Conservation (phyloP, 1,139 yeast species). For the Scheffersomyces lignicola region DNA sequence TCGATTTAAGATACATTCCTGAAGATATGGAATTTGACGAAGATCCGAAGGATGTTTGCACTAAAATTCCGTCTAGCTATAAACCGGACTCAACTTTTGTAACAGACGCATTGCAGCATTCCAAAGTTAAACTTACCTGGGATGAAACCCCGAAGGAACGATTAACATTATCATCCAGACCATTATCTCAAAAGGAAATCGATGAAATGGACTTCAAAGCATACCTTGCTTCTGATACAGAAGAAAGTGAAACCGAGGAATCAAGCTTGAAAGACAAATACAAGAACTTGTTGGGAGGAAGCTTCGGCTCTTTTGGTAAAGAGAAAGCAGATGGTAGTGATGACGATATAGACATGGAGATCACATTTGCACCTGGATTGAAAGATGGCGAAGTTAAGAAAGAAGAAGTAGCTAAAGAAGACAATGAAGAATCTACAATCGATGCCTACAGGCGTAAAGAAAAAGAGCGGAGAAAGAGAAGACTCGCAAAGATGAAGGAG, state of each 20-base stretch:
- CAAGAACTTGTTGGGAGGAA: slow-evolving; percentile 57
- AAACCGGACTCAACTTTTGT: slow-evolving; percentile 78
- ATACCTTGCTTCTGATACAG: slow-evolving; percentile 88
- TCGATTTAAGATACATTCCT: slow-evolving; percentile 90
- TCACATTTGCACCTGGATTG: slow-evolving; percentile 90
- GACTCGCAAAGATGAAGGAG: slow-evolving; percentile 73
- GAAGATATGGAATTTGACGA: slow-evolving; percentile 86
- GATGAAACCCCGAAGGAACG: slow-evolving; percentile 97
- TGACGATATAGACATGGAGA: slow-evolving; percentile 87
- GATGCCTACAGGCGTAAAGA: slow-evolving; percentile 85
- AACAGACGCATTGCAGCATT: slow-evolving; percentile 91
- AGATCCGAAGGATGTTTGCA: slow-evolving; percentile 71
- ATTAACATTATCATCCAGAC: slow-evolving; percentile 71
- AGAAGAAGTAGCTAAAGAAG: slow-evolving; percentile 28
- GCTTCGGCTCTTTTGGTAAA: slow-evolving; percentile 34
- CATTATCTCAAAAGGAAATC: slow-evolving; percentile 85
- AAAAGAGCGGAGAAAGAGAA: slow-evolving; percentile 83
- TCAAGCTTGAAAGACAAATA: slow-evolving; percentile 58
- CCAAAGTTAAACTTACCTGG: slow-evolving; percentile 93
- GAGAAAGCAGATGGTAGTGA: slow-evolving; percentile 23
- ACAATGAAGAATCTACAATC: slow-evolving; percentile 71
- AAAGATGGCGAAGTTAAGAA: slow-evolving; percentile 41
- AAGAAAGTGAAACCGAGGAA: slow-evolving; percentile 47
- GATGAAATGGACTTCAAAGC: slow-evolving; percentile 98
- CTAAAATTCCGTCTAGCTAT: slow-evolving; percentile 71